Percentiles rank a stretch among this genome's conserved stretches.
These are phyloP conservation scores for Senna siamea DNA, from an alignment of 306 rosid genomes.

Conservation along the genomic window DNA sequence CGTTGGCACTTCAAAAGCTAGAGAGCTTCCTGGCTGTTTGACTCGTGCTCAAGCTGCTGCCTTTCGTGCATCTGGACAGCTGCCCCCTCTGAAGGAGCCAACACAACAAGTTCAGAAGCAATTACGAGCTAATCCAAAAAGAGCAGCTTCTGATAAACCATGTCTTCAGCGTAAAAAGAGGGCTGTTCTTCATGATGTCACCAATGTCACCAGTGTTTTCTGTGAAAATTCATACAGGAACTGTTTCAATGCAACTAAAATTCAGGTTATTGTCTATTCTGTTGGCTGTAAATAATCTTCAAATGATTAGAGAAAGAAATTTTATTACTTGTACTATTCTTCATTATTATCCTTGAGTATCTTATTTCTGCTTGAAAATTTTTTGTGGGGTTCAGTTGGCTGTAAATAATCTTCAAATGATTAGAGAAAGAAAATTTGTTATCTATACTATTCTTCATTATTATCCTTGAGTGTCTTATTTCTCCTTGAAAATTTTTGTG, in stretches of 20 bases:
- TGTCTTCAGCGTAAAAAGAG: conserved; percentile 61
- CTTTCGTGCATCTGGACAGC: conserved; percentile 50
- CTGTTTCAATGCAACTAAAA: conserved; percentile 56
- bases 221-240: conserved; percentile 54
- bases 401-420: too few relatives aligned
- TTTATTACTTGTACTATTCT: background rate
- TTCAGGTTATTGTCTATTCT: conserved; percentile 56
- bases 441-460: too few relatives aligned
- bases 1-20: conserved; percentile 33
- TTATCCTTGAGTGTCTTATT: too few relatives aligned
- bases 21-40: conserved; percentile 60
- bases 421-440: too few relatives aligned
- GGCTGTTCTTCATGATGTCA: conserved; percentile 70
- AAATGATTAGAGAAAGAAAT: background rate
- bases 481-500: too few relatives aligned
- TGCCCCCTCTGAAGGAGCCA: conserved; percentile 53
- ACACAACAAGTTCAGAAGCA: conserved; percentile 50
- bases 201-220: conserved; percentile 65
- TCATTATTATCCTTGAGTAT: background rate
- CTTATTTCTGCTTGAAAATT: conserved; percentile 24
- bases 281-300: conserved; percentile 1
- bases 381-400: conserved; percentile 4
- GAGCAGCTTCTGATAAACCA: conserved; percentile 47
- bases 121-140: conserved; percentile 52
- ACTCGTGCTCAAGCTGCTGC: conserved; percentile 84